Evolutionary conservation across 2,329 filamentous ascomycete species (phyloP).

Genomic region (Tolypocladium inflatum): DNA sequence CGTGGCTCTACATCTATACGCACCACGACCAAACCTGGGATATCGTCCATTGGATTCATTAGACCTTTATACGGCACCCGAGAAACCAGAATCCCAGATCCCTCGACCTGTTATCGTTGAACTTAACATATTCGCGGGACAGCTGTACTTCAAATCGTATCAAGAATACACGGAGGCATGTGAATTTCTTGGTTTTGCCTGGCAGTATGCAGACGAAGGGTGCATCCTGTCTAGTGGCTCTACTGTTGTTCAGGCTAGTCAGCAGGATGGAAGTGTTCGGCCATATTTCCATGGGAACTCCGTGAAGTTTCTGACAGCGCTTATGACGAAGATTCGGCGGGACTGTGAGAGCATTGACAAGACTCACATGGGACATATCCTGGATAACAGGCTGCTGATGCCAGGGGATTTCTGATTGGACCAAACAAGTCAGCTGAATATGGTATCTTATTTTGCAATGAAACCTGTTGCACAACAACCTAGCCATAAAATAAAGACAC

Average conservation of each 20-base stretch:
- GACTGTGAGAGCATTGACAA: constrained; percentile 23
- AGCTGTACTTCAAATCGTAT: constrained; percentile 47
- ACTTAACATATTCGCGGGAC: constrained; percentile 57
- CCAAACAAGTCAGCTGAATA: too few relatives aligned
- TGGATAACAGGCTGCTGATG: constrained; percentile 7
- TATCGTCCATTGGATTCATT: not conserved
- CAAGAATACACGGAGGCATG: constrained; percentile 43
- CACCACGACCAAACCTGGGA: constrained; percentile 1
- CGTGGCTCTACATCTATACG: constrained; percentile 39
- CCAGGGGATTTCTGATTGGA: too few relatives aligned
- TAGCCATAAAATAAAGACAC: too few relatives aligned
- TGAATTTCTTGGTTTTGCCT: constrained; percentile 37
- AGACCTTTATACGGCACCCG: constrained; percentile 13
- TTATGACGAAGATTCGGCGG: constrained; percentile 22
- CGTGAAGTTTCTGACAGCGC: constrained; percentile 20
- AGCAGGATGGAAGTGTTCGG: not conserved
- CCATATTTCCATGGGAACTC: constrained; percentile 12
- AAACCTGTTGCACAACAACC: too few relatives aligned
- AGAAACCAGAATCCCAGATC: not conserved
- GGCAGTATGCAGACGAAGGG: constrained; percentile 10
- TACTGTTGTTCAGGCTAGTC: constrained; percentile 1
- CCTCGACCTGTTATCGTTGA: constrained; percentile 24
- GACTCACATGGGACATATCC: constrained; percentile 24
- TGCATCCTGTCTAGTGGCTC: too few relatives aligned
- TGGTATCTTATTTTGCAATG: too few relatives aligned